Percentiles rank a stretch among this genome's conserved stretches.
Conservation (phyloP, 1,284 basidiomycete genomes). For the Heterobasidion irregulare region DNA sequence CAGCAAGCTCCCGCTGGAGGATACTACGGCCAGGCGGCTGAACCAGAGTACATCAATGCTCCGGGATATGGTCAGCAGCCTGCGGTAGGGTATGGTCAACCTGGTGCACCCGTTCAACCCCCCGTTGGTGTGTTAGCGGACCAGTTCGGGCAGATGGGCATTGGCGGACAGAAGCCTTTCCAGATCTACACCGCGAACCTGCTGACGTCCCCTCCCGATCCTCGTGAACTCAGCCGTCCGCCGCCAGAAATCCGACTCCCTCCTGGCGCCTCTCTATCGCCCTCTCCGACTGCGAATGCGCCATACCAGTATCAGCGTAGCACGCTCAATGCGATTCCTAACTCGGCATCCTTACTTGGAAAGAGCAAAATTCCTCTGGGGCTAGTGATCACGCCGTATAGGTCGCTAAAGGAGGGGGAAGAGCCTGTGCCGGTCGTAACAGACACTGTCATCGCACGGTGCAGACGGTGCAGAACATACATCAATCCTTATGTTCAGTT, state of each 20-base stretch:
- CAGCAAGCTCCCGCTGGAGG: slow-evolving; percentile 33
- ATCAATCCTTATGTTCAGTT: slow-evolving; percentile 99
- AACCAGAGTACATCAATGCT: slow-evolving; percentile 54
- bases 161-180: slow-evolving; percentile 61
- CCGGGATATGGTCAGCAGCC: slow-evolving; percentile 39
- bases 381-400: slow-evolving; percentile 88
- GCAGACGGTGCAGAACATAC: slow-evolving; percentile 94
- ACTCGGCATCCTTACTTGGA: slow-evolving; percentile 82
- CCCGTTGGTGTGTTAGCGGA: slow-evolving; percentile 63
- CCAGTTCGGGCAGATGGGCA: slow-evolving; percentile 85
- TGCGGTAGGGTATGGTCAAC: slow-evolving; percentile 35
- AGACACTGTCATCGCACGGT: slow-evolving; percentile 96
- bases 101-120: slow-evolving; percentile 17
- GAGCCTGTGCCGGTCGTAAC: slow-evolving; percentile 81
- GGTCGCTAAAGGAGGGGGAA: slow-evolving; percentile 71
- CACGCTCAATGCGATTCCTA: slow-evolving; percentile 91
- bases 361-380: slow-evolving; percentile 95
- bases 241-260: slow-evolving; percentile 90
- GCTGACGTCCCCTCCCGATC: slow-evolving; percentile 85
- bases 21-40: slow-evolving; percentile 41
- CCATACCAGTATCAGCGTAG: slow-evolving; percentile 90
- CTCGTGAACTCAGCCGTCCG: slow-evolving; percentile 70
- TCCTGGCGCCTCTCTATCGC: slow-evolving; percentile 73
- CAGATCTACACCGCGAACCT: slow-evolving; percentile 81
- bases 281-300: slow-evolving; percentile 76